Conservation (phyloP, 306 rosid species). For the Boehmeria nivea region DNA sequence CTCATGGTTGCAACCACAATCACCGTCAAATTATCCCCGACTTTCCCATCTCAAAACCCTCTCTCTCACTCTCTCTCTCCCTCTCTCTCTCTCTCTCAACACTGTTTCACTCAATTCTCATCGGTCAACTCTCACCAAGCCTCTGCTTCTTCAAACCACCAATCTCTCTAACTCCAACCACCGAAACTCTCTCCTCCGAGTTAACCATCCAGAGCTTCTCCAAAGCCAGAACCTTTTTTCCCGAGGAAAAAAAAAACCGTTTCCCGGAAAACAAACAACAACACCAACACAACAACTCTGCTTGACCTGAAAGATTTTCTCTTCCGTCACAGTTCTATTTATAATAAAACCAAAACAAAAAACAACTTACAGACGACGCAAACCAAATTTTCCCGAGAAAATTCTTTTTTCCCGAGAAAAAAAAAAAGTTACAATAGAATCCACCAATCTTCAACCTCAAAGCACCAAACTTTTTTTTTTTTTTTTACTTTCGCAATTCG, state of each 20-base stretch:
- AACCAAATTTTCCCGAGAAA: slow-evolving; percentile 17
- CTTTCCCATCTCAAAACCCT: slow-evolving; percentile 42
- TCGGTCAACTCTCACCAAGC: slow-evolving; percentile 23
- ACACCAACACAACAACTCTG: slow-evolving; percentile 31
- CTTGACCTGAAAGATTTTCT: slow-evolving; percentile 57
- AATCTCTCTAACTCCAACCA: slow-evolving; percentile 15
- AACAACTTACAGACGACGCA: slow-evolving; percentile 40
- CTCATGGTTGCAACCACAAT: slow-evolving; percentile 59
- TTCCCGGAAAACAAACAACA: neutral
- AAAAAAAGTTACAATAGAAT: slow-evolving; percentile 15
- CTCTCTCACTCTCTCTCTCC: neutral
- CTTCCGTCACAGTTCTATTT: too few species aligned
- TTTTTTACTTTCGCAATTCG: too few species aligned
- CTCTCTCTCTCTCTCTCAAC: neutral
- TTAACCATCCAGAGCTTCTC: slow-evolving; percentile 31
- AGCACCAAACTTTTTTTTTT: too few species aligned
- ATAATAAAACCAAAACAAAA: slow-evolving; percentile 4
- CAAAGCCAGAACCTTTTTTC: slow-evolving; percentile 1
- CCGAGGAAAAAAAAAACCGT: neutral
- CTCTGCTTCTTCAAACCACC: slow-evolving; percentile 17
- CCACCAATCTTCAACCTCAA: slow-evolving; percentile 11
- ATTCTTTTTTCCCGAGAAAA: slow-evolving; percentile 1
- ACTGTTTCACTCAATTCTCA: slow-evolving; percentile 12
- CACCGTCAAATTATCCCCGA: slow-evolving; percentile 53
- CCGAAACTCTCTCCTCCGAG: slow-evolving; percentile 22